phyloP scores from a whole-genome alignment of 768 basidiomycete genomes.

The Rhizopogon sp. region DNA sequence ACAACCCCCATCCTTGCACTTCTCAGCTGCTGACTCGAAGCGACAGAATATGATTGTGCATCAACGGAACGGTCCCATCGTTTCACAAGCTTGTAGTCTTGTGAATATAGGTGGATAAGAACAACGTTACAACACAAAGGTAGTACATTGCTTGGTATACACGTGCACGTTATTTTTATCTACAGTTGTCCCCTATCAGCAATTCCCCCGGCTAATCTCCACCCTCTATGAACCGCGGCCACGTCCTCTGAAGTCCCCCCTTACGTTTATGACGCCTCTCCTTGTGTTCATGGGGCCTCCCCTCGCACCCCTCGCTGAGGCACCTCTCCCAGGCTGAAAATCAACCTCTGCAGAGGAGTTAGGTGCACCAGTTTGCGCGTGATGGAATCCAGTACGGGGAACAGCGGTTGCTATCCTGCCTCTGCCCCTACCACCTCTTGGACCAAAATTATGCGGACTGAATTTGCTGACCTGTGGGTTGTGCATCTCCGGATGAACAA shows the following conservation, averaged over 20 bases:
- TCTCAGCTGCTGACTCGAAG: not conserved
- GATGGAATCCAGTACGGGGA: conserved; percentile 9
- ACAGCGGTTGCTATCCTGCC: conserved; percentile 20
- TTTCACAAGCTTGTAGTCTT: not conserved
- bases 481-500: conserved; percentile 32
- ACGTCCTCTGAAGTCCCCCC: conserved; percentile 6
- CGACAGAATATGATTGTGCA: not conserved
- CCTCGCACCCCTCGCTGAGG: conserved; percentile 8
- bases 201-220: not conserved
- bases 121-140: not conserved
- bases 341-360: conserved; percentile 1
- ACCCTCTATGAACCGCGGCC: conserved; percentile 9
- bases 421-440: conserved; percentile 26
- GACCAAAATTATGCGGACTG: conserved; percentile 16
- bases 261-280: not conserved
- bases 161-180: not conserved
- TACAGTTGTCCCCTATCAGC: not conserved
- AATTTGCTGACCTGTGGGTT: conserved; percentile 25
- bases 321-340: not conserved
- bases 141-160: conserved; percentile 1
- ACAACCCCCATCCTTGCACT: not conserved
- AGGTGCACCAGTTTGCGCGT: conserved; percentile 1
- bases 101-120: too few relatives aligned
- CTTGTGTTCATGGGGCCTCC: conserved; percentile 4
- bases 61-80: not conserved